Evolutionary conservation across 108 stramenopile species (phyloP), one percentile per base, ranked within the genome.

Genomic region (Discostella stelligeroides): DNA sequence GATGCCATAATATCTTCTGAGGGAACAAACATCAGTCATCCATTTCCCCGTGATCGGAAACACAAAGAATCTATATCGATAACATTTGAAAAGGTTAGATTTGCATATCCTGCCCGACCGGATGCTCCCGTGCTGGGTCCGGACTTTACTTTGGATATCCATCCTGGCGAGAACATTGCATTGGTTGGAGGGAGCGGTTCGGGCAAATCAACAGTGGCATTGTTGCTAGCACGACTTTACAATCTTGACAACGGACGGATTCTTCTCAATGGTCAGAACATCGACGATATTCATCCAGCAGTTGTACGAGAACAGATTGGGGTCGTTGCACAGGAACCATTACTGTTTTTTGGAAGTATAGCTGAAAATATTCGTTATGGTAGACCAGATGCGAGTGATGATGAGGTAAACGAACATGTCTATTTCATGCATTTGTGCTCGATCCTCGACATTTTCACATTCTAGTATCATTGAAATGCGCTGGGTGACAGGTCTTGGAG

Each of bases 241-340:
- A 92, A 97, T 63, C 53, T 83, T 14, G 58, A 83, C 27, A 15
- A 46, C 6, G 90, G 88, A 7, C 42, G 71, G 21, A 86, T 98
- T 7, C 73, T 71, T 29, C 69, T 98, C 60, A 84, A 92, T 65
- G 96, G 89, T 13, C 61, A 82, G 30, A 80, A 88, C 43, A 75
- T 98, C 25, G 62, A 56, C 23, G 72, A 84, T 13, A 83, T 90
- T 4, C 80, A 85, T 21, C 85, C 88, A 66, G 49, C 77, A 64
- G 62, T 79, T 27, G 65, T 97, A 14, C 85, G 96, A 30, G 63
- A 74, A 7, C 80, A 77, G 34, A 88, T 97, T 51, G 95, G 91
- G 0, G 86, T 98, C 13, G 95, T 97, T 7, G 86, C 93, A 7
- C 96, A 98, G 75, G 97, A 98, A 62, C 93, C 96, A 27, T 73